These are phyloP conservation scores for Venturia pyrina DNA, from an alignment of 2,329 filamentous ascomycete genomes.

Conservation along the genomic window DNA sequence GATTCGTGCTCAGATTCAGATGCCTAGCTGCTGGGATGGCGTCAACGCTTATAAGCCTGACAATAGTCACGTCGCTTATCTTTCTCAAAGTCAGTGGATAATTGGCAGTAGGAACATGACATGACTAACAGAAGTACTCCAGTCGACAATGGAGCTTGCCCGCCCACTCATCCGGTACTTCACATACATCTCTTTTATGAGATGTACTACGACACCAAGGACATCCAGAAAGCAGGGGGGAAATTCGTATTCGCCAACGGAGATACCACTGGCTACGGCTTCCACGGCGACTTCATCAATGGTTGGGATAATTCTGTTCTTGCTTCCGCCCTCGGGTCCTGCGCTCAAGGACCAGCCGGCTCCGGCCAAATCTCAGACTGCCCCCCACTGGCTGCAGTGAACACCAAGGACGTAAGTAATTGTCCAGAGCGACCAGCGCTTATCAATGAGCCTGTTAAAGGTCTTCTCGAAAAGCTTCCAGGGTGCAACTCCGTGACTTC, in stretches of 20 bases:
- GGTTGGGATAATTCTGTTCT: conserved; percentile 36
- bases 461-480: conserved; percentile 22
- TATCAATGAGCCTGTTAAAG: conserved; percentile 21
- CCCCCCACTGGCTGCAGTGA: conserved; percentile 21
- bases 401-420: conserved; percentile 20
- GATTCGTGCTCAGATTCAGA: conserved; percentile 28
- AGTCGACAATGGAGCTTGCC: conserved; percentile 33
- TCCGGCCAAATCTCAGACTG: conserved; percentile 27
- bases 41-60: conserved; percentile 27
- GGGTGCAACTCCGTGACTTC: conserved; percentile 24
- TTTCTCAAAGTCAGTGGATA: conserved; percentile 12
- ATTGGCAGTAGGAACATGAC: conserved; percentile 16
- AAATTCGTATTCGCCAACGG: conserved; percentile 39
- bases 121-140: conserved; percentile 1
- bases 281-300: conserved; percentile 45
- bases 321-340: conserved; percentile 27
- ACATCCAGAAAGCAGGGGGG: conserved; percentile 25
- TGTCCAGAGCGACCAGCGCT: conserved; percentile 23
- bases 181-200: conserved; percentile 34
- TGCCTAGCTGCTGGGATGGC: conserved; percentile 29
- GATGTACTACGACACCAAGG: conserved; percentile 24
- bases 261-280: conserved; percentile 41
- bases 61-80: conserved; percentile 32
- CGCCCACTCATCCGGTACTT: conserved; percentile 26
- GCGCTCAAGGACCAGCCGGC: conserved; percentile 23